A percentile compares a stretch with the other conserved stretches of the same genome.
These are phyloP conservation scores for Tolypocladium paradoxum DNA, from an alignment of 2,329 filamentous ascomycete species.

Conservation along the genomic window DNA sequence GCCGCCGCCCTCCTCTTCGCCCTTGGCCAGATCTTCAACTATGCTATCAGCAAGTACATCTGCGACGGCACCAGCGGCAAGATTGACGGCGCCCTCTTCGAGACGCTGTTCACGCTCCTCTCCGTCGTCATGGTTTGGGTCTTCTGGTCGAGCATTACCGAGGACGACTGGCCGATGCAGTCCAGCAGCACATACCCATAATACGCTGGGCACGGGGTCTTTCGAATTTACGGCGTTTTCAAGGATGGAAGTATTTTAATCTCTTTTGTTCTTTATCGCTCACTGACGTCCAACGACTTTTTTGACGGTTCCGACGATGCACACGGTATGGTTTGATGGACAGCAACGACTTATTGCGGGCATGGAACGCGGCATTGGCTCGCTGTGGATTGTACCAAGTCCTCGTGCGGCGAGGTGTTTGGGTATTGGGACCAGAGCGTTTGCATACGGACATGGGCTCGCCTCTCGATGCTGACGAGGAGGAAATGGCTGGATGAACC, in stretches of 20 bases:
- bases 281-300: conserved; percentile 2
- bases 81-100: conserved; percentile 87
- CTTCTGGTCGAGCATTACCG: conserved; percentile 98
- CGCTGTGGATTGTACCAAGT: not conserved
- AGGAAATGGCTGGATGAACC: not conserved
- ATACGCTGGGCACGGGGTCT: conserved; percentile 1
- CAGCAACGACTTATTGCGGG: not conserved
- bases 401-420: conserved; percentile 4
- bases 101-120: conserved; percentile 83
- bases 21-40: conserved; percentile 91
- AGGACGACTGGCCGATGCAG: conserved; percentile 85
- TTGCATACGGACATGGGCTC: conserved; percentile 10
- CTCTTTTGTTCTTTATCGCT: conserved; percentile 6
- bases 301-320: conserved; percentile 6
- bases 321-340: conserved; percentile 5
- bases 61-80: conserved; percentile 73
- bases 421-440: conserved; percentile 12
- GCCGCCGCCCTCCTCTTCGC: conserved; percentile 73
- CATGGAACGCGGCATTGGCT: not conserved
- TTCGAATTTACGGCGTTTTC: conserved; percentile 12
- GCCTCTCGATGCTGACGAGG: not conserved
- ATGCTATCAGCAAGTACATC: conserved; percentile 82
- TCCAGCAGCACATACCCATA: conserved; percentile 30
- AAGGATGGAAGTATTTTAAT: conserved; percentile 10
- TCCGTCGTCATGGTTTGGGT: conserved; percentile 78